Percentiles rank a stretch among this genome's conserved stretches.
Conservation (phyloP, 2,329 filamentous ascomycete genomes). For the Fusarium tricinctum region DNA sequence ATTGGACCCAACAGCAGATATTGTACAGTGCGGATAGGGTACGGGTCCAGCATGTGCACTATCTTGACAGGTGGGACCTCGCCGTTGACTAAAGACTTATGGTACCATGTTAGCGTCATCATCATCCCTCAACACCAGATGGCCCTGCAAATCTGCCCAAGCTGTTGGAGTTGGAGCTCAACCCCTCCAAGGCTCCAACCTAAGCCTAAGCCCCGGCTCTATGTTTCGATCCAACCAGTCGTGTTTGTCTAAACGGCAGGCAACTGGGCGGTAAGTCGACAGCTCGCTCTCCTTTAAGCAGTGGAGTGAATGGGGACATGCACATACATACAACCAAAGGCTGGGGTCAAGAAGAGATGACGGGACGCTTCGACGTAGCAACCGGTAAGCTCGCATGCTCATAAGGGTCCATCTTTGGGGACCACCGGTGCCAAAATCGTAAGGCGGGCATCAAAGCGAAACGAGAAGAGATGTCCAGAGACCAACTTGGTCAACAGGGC, state of each 20-base stretch:
- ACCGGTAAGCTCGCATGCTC: conserved; percentile 29
- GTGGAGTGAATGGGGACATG: not conserved
- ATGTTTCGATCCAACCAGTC: conserved; percentile 27
- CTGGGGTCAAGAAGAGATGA: conserved; percentile 2
- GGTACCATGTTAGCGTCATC: conserved; percentile 50
- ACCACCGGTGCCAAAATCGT: conserved; percentile 13
- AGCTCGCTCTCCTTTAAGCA: not conserved
- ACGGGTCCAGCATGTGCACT: not conserved
- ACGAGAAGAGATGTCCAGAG: conserved; percentile 18
- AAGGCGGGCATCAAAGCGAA: conserved; percentile 22
- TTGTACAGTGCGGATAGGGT: conserved; percentile 15
- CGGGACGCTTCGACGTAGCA: conserved; percentile 27
- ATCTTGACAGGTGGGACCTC: conserved; percentile 17
- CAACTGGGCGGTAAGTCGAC: conserved; percentile 16
- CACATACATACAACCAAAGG: no score
- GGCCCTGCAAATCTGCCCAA: conserved; percentile 37
- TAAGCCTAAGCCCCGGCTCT: not conserved
- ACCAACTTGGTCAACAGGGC: conserved; percentile 26
- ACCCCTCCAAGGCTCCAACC: conserved; percentile 4
- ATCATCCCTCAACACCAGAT: conserved; percentile 45
- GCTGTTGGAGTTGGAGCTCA: conserved; percentile 22
- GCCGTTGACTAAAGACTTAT: conserved; percentile 17
- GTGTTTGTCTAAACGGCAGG: conserved; percentile 3
- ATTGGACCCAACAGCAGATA: not conserved
- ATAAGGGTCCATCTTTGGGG: conserved; percentile 23